Evolutionary conservation across 305 asterid species (phyloP).

Genomic region (Lippia alba): DNA sequence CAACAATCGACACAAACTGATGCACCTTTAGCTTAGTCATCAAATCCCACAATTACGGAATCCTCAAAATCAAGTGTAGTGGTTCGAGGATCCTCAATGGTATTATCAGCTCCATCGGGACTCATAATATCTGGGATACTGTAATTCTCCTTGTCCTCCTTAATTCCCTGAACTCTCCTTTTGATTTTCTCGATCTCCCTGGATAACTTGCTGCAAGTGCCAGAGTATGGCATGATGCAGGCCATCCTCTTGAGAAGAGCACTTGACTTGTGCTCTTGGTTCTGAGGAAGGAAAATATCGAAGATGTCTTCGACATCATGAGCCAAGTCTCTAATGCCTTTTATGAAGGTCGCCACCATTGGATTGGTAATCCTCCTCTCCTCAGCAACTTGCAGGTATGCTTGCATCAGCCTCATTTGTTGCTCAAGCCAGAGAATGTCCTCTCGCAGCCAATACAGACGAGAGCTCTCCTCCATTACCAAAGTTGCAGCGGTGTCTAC

Average conservation of each 20-base stretch:
- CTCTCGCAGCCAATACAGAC: conserved; percentile 11
- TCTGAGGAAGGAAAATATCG: conserved; percentile 17
- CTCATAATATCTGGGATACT: not conserved
- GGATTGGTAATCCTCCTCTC: not conserved
- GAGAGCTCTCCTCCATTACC: not conserved
- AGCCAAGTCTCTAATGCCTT: conserved; percentile 25
- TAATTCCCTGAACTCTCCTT: conserved; percentile 12
- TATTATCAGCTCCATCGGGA: not conserved
- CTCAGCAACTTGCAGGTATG: conserved; percentile 24
- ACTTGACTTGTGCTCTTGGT: not conserved
- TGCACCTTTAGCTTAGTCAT: not conserved
- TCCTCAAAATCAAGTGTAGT: conserved; percentile 18
- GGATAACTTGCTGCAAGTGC: conserved; percentile 4
- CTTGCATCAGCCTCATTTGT: conserved; percentile 24
- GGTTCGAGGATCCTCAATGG: conserved; percentile 7
- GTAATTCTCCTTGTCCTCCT: not conserved
- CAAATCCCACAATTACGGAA: conserved; percentile 8
- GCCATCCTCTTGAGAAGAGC: not conserved
- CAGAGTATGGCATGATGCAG: not conserved
- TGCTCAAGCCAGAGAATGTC: conserved; percentile 30
- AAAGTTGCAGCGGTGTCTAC: conserved; percentile 8
- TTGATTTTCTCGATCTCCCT: conserved; percentile 34
- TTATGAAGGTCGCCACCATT: conserved; percentile 7
- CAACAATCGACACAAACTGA: conserved; percentile 17
- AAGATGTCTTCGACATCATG: conserved; percentile 8